Base-by-base conservation (phyloP, 2,329 filamentous ascomycete species). In the Cladosporium sp. region DNA sequence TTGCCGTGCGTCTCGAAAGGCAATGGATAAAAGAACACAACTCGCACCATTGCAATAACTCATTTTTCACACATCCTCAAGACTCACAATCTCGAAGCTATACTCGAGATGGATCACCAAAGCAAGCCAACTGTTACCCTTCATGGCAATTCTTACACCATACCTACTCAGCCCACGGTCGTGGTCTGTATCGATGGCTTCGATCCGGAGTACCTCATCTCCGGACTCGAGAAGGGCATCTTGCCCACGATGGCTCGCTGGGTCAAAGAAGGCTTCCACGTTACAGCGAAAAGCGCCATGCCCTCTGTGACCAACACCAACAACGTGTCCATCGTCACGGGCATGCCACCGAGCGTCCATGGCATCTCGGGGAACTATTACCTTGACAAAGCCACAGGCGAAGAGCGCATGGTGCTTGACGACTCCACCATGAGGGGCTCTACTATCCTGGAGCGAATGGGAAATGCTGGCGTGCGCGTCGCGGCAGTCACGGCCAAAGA, bases 261-360 rank as follows among this genome's bases (percentile, higher is more conserved):
- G 57, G 66, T 76, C 7, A 64, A 76, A 6, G 58, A 67, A 5
- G 79, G 80, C 6, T 81, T 82, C 68, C 76, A 79, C 60, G 69
- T 70, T 1, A 78, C 76, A 0, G 80, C 79, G 0, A 74, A 77
- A 46, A 75, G 74, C 53, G 74, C 75, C 34, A 81, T 82, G 79
- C 80, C 80, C 0, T 79, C 80, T 0, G 77, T 81, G 65, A 81
- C 80, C 13, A 81, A 81, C 64, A 78, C 80, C 3, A 81, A 81
- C 72, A 81, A 81, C 63, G 74, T 80, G 4, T 80, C 78, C 59
- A 81, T 81, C 63, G 80, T 82, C 69, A 81, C 79, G 1, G 79
- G 80, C 5, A 74, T 72, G 11, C 78, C 79, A 1, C 74, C 79
- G 0, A 66, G 73, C 3, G 70, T 76, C 10, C 80, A 82, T 58